phyloP scores from a whole-genome alignment of 805 yeast species.

The Ogataea zsoltii region DNA sequence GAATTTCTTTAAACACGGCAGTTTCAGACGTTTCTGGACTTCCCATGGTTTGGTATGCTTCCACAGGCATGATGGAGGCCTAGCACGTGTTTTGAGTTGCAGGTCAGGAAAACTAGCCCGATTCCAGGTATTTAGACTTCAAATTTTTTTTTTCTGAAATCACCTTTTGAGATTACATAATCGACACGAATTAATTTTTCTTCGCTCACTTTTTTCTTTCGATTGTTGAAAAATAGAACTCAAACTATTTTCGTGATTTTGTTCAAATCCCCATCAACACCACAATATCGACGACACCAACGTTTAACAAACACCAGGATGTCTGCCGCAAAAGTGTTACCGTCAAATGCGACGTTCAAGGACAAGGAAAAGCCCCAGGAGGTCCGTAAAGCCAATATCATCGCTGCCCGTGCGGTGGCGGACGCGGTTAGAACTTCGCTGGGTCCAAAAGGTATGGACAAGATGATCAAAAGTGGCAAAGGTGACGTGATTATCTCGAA shows the following conservation, averaged over 20 bases:
- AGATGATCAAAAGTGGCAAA: conserved; percentile 91
- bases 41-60: background rate
- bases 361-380: conserved; percentile 95
- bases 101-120: too few species aligned
- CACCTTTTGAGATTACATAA: background rate
- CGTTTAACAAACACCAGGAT: conserved; percentile 4
- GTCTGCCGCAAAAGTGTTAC: conserved; percentile 32
- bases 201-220: conserved; percentile 3
- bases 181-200: background rate
- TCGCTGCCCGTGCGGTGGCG: conserved; percentile 92
- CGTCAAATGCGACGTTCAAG: conserved; percentile 85
- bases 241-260: background rate
- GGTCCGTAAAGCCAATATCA: conserved; percentile 83
- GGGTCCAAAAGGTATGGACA: conserved; percentile 99
- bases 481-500: conserved; percentile 95
- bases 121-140: background rate
- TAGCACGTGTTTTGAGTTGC: too few species aligned
- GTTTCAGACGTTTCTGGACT: background rate
- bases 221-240: background rate
- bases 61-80: background rate
- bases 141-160: background rate
- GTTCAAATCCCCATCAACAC: background rate
- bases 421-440: conserved; percentile 93
- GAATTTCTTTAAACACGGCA: conserved; percentile 27
- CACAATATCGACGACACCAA: background rate